These are phyloP conservation scores for Auricularia sp. DNA, from an alignment of 768 basidiomycete species.

Conservation along the genomic window DNA sequence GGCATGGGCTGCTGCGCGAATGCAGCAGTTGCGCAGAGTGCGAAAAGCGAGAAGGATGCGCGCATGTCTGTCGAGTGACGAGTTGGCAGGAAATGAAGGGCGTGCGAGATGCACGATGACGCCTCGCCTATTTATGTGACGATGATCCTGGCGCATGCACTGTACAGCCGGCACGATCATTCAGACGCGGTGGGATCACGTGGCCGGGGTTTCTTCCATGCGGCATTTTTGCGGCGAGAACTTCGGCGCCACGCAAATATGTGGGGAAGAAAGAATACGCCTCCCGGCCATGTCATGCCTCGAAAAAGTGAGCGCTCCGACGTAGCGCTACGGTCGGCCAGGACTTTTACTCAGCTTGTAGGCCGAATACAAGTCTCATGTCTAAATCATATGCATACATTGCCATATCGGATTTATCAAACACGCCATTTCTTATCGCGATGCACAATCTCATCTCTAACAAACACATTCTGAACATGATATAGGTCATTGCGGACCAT, in stretches of 20 bases:
- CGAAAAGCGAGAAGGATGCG: not conserved
- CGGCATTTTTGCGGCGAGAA: not conserved
- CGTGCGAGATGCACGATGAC: not conserved
- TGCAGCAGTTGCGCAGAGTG: not conserved
- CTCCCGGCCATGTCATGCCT: too few relatives aligned
- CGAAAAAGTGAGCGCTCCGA: too few relatives aligned
- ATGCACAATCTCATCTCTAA: too few relatives aligned
- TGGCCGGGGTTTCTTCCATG: not conserved
- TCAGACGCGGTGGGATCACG: not conserved
- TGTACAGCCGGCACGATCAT: not conserved
- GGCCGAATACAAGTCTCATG: too few relatives aligned
- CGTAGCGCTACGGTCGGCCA: too few relatives aligned
- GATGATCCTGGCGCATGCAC: not conserved
- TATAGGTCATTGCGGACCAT: too few relatives aligned
- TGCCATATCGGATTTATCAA: too few relatives aligned
- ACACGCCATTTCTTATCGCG: too few relatives aligned
- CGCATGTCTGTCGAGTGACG: not conserved
- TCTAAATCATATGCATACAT: too few relatives aligned
- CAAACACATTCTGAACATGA: too few relatives aligned
- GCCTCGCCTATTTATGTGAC: not conserved
- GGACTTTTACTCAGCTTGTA: too few relatives aligned
- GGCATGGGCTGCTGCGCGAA: not conserved
- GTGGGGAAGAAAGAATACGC: too few relatives aligned
- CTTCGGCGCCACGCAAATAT: not conserved
- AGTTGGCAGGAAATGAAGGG: not conserved